Evolutionary conservation across 148 eudicot species (phyloP).

Genomic region (Rhododendron mucronatum): DNA sequence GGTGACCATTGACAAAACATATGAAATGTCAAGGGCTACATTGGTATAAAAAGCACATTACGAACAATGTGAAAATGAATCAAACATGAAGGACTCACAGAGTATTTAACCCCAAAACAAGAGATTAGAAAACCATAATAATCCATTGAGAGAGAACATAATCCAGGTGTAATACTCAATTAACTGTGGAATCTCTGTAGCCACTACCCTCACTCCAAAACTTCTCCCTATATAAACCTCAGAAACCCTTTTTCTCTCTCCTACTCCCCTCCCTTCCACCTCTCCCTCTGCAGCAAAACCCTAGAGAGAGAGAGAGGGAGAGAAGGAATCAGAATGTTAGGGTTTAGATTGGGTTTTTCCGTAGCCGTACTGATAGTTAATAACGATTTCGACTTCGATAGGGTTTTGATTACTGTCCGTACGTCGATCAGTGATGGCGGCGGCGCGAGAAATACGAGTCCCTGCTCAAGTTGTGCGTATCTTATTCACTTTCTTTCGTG

Average conservation of each 20-base stretch:
- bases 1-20: not conserved
- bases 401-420: conserved; percentile 3
- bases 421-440: conserved; percentile 20
- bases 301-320: not conserved
- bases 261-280: not conserved
- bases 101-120: not conserved
- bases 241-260: not conserved
- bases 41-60: not conserved
- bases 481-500: not conserved
- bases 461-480: conserved; percentile 50
- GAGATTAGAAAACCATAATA: not conserved
- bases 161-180: not conserved
- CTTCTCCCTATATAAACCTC: not conserved
- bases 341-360: not conserved
- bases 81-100: not conserved
- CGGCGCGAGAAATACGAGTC: conserved; percentile 18
- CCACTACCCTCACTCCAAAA: not conserved
- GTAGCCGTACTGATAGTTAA: not conserved
- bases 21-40: not conserved
- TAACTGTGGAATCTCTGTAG: not conserved
- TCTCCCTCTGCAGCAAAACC: conserved; percentile 15
- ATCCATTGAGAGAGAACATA: not conserved
- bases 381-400: not conserved
- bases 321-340: not conserved
- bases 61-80: not conserved